These are phyloP conservation scores for Secale cereale DNA, from an alignment of 176 grass and related monocot genomes.

Conservation along the genomic window DNA sequence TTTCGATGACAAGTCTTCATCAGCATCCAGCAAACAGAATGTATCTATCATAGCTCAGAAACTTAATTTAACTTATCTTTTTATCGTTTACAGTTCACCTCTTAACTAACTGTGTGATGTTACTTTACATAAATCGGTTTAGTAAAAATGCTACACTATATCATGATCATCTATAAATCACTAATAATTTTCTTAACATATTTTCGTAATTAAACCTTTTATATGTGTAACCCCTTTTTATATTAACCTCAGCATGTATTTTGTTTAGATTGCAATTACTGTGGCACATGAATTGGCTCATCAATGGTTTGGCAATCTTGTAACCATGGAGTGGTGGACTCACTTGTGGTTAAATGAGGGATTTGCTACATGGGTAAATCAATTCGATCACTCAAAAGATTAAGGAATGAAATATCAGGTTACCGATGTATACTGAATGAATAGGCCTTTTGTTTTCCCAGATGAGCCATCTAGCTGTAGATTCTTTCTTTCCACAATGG, in stretches of 20 bases:
- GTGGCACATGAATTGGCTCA: constrained; percentile 79
- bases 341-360: constrained; percentile 87
- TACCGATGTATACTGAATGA: neutral
- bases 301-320: constrained; percentile 85
- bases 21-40: constrained; percentile 53
- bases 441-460: constrained; percentile 26
- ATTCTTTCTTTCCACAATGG: constrained; percentile 66
- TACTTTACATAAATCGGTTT: neutral
- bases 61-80: constrained; percentile 2
- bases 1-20: constrained; percentile 66
- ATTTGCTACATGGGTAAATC: constrained; percentile 76
- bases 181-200: neutral
- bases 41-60: constrained; percentile 22
- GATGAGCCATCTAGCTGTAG: constrained; percentile 61
- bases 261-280: constrained; percentile 51
- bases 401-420: neutral
- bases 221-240: constrained; percentile 6
- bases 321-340: constrained; percentile 92
- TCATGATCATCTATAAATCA: neutral
- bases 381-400: neutral
- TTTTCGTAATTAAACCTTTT: neutral
- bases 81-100: constrained; percentile 4
- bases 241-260: constrained; percentile 14
- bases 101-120: neutral
- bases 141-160: neutral